phyloP scores from a whole-genome alignment of 805 yeast species.

The Wickerhamiella kazuoi region DNA sequence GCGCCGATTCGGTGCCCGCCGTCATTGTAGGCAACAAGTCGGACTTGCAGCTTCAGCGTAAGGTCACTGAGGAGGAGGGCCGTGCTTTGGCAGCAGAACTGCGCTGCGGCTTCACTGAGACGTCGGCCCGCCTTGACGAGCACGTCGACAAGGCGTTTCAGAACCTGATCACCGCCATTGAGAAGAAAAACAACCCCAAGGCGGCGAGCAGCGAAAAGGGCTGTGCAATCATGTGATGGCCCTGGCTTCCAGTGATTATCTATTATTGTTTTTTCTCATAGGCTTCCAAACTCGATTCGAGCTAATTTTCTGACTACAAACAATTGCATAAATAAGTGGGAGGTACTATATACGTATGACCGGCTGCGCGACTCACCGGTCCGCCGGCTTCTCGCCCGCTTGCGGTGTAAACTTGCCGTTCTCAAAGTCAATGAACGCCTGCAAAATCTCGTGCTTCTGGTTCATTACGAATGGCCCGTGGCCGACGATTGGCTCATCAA shows the following conservation, averaged over 20 bases:
- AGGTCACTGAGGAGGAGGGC: conserved; percentile 39
- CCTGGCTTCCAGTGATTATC: too few relatives aligned
- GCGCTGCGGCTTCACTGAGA: conserved; percentile 60
- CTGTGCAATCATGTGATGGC: conserved; percentile 29
- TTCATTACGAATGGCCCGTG: conserved; percentile 87
- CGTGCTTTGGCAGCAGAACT: conserved; percentile 44
- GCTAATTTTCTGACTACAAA: too few relatives aligned
- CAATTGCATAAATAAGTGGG: too few relatives aligned
- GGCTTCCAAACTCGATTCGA: too few relatives aligned
- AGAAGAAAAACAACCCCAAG: conserved; percentile 37
- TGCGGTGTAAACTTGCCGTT: conserved; percentile 11
- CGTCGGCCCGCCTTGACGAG: conserved; percentile 63
- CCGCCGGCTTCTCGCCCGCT: not conserved
- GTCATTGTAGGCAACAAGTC: conserved; percentile 61
- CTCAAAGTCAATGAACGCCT: conserved; percentile 62
- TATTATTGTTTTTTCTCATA: too few relatives aligned
- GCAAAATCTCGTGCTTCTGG: conserved; percentile 41
- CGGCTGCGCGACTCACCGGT: not conserved
- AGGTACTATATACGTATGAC: too few relatives aligned
- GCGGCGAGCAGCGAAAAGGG: conserved; percentile 29
- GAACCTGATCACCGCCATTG: conserved; percentile 41
- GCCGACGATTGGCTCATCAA: conserved; percentile 64
- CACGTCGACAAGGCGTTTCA: conserved; percentile 51
- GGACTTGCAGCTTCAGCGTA: conserved; percentile 51
- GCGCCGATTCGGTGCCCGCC: conserved; percentile 56